Base-by-base conservation (phyloP, 306 rosid species). In the Sechiopsis laciniata region DNA sequence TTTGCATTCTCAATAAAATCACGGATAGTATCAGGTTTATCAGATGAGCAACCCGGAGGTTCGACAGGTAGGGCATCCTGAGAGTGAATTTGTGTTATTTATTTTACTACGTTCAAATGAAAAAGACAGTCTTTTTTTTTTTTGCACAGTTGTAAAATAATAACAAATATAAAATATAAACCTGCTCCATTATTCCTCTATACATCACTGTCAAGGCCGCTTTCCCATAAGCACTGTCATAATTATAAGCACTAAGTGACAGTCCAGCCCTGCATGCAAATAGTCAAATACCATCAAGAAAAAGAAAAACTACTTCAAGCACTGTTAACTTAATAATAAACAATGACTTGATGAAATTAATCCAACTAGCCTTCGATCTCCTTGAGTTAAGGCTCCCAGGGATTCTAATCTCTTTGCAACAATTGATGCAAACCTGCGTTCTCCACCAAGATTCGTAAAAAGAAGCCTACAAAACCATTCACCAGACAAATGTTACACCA, bases 321-420 rank as follows among this genome's bases (percentile, higher is more conserved):
- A 58, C 37, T 84, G 69, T 40, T 78, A 73, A 70, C 73, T 48
- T 12, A 46, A 67, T 46, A 66, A 77, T 45, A 12, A 54, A 52
- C 64, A 1, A 29, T 24, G 11, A 54, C 37, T 55, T 32, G 8
- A 50, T 26, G 21, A 16, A 55, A 85, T 56, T 26, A 77, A 77
- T 35, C 66, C 78, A 80, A 83, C 87, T 75, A 82, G 82, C 99
- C 99, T 91, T 82, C 99, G 95, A 71, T 95, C 99, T 74, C 99
- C 99, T 81, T 95, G 99, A 46, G 99, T 95, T 79, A 95, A 83
- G 76, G 99, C 99, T 57, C 99, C 97, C 75, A 95, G 99, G 73
- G 99, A 86, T 82, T 86, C 91, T 77, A 95, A 83, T 90, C 99
- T 89, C 86, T 91, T 94, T 42, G 99, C 97, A 82, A 94, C 99